Conservation (phyloP, 169 alveolate species). For the Babesia divergens region DNA sequence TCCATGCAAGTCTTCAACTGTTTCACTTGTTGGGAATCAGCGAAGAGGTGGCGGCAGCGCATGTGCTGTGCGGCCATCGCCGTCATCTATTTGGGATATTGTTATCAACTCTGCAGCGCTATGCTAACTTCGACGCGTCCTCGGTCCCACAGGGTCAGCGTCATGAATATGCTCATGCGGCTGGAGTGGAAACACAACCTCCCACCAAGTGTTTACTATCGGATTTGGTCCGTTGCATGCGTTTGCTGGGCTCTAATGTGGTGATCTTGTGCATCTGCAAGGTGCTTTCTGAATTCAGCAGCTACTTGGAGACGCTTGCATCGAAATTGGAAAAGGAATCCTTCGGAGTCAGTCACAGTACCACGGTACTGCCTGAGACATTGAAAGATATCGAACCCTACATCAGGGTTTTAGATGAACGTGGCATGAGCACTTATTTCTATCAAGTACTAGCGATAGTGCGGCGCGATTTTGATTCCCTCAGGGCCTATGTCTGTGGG, state of each 20-base stretch:
- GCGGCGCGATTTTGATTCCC: background rate
- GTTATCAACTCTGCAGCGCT: slow-evolving; percentile 11
- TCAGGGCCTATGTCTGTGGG: slow-evolving; percentile 10
- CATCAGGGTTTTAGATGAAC: background rate
- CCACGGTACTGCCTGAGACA: background rate
- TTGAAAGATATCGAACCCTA: background rate
- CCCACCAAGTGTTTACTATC: background rate
- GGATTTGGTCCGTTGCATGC: slow-evolving; percentile 6
- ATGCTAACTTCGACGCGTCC: background rate
- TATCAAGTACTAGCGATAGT: background rate
- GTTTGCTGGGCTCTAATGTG: slow-evolving; percentile 41
- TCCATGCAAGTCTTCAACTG: background rate
- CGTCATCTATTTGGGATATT: slow-evolving; percentile 7
- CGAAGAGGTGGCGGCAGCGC: background rate
- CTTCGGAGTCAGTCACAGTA: background rate
- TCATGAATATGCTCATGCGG: background rate
- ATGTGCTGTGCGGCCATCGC: slow-evolving; percentile 3
- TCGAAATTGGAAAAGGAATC: slow-evolving; percentile 1
- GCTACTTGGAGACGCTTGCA: slow-evolving; percentile 1
- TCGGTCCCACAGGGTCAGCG: background rate
- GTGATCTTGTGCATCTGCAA: slow-evolving; percentile 31
- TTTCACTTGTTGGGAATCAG: background rate
- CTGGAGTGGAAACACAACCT: background rate
- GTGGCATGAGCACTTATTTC: background rate
- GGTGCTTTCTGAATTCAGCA: slow-evolving; percentile 19